Evolutionary conservation across 192 early-diverging fungal species (phyloP), one percentile per base, ranked within the genome.

Genomic region (Phycomyces nitens): DNA sequence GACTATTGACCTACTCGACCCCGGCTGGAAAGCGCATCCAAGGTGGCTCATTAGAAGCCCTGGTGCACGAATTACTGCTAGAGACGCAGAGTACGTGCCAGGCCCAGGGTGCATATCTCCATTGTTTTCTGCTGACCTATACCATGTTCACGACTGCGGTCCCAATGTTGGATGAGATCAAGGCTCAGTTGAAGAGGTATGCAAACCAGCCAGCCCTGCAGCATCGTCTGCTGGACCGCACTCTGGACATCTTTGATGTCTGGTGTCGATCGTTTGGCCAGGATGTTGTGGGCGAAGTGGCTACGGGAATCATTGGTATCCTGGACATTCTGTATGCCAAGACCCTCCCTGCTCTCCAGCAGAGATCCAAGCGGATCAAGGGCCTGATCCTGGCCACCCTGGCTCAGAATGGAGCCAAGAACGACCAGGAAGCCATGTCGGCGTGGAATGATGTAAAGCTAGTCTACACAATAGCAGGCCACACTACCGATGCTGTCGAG

Each of bases 31-130:
- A 41, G 27, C 39, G 53, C 50, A 50, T 72, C 63, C 53, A 82
- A 76, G 56, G 63, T 71, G 54, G 84, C 58, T 40, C 70, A 12
- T 21, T 77, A 16, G 59, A 58, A 27, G 83, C 84, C 1, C 68
- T 89, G 11, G 80, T 89, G 26, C 84, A 87, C 51, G 87, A 91
- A 62, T 67, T 90, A 58, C 53, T 91, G 12, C 80, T 84, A 50
- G 52, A 72, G 60, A 84, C 77, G 0, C 61, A 77, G 26, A 53
- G 53, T 12, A 24, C 40, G 21, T 4, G 20, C 12, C 12, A 14
- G 12, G 44, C 2, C 2, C 12, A 47, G 12, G 23, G 58, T 34
- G 67, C 71, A 8, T 74, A 73, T 15, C 42, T 75, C 15, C 41
- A 64, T 16, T 61, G 71, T 12, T 78, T 83, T 55, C 68, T 76